These are phyloP conservation scores for Euphorbia neoarborescens DNA, from an alignment of 441 rosid species.

Conservation along the genomic window DNA sequence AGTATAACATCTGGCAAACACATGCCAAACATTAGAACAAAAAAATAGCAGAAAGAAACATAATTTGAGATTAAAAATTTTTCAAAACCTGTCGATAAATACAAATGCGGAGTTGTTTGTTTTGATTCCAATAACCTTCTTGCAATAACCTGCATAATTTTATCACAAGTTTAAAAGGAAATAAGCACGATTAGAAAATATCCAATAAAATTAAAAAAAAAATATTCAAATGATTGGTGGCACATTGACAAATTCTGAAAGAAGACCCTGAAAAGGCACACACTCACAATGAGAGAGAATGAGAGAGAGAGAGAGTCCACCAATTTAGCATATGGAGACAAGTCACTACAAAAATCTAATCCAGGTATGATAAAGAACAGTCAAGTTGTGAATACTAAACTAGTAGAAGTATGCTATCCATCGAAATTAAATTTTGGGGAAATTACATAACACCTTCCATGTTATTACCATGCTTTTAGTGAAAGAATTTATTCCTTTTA, in stretches of 20 bases:
- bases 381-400: neutral
- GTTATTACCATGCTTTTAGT: neutral
- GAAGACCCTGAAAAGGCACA: neutral
- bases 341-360: slow-evolving; percentile 2
- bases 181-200: neutral
- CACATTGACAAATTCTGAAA: neutral
- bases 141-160: slow-evolving; percentile 67
- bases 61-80: slow-evolving; percentile 10
- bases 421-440: neutral
- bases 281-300: neutral
- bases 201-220: neutral
- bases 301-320: neutral
- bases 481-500: neutral
- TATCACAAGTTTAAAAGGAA: slow-evolving; percentile 6
- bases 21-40: slow-evolving; percentile 26
- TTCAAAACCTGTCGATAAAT: slow-evolving; percentile 70
- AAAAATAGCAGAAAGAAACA: slow-evolving; percentile 18
- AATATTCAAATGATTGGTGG: neutral
- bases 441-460: neutral
- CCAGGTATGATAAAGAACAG: neutral
- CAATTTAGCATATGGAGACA: neutral
- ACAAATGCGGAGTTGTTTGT: slow-evolving; percentile 81
- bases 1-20: slow-evolving; percentile 65
- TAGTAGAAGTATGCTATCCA: neutral
- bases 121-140: slow-evolving; percentile 91